phyloP scores from a whole-genome alignment of 2,329 filamentous ascomycete species.

The Aspergillus viridinutans region DNA sequence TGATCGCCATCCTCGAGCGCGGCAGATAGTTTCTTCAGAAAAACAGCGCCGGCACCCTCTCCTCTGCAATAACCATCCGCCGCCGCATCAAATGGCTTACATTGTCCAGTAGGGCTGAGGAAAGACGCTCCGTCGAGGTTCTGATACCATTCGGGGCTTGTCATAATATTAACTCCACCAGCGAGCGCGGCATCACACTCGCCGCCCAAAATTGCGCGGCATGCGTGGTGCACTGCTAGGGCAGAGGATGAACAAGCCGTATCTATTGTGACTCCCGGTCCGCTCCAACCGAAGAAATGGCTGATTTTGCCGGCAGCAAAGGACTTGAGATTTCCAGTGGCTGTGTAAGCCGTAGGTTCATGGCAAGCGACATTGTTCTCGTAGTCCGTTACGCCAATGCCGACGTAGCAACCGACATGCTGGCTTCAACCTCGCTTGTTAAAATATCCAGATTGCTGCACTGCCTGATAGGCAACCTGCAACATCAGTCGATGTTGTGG shows the following conservation, averaged over 20 bases:
- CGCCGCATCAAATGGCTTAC: conserved; percentile 44
- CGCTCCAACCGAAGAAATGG: conserved; percentile 43
- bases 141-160: conserved; percentile 19
- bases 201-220: conserved; percentile 14
- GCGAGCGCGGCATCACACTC: conserved; percentile 28
- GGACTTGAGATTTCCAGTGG: conserved; percentile 12
- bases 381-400: conserved; percentile 24
- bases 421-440: background rate
- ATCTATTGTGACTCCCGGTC: conserved; percentile 40
- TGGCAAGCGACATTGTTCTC: conserved; percentile 25
- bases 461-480: conserved; percentile 27
- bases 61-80: conserved; percentile 52
- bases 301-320: conserved; percentile 32
- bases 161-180: conserved; percentile 36
- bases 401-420: conserved; percentile 27
- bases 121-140: conserved; percentile 37
- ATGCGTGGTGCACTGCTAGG: conserved; percentile 32
- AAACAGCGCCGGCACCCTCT: conserved; percentile 44
- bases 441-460: conserved; percentile 31
- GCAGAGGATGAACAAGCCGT: conserved; percentile 42
- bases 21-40: conserved; percentile 44
- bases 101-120: conserved; percentile 44
- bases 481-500: conserved; percentile 29
- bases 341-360: conserved; percentile 25
- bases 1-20: conserved; percentile 45